Percentiles rank a stretch among this genome's conserved stretches.
phyloP scores from a whole-genome alignment of 495 filamentous ascomycete genomes.

The Podospora fimiseda region DNA sequence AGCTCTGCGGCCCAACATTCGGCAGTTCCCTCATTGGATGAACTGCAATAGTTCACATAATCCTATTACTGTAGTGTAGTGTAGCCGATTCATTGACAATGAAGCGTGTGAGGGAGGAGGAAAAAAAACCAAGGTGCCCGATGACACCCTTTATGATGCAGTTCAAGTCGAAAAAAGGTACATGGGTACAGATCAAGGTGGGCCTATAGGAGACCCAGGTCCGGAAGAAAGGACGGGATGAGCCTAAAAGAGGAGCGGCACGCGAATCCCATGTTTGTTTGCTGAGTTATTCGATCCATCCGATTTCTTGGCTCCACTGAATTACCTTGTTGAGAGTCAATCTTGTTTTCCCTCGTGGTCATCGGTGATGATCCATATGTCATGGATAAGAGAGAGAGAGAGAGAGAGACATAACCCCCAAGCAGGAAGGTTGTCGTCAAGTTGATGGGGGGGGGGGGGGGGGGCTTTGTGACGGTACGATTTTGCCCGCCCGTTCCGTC shows the following conservation, averaged over 20 bases:
- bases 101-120: not conserved
- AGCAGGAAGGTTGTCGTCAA: no score
- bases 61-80: not conserved
- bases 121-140: not conserved
- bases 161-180: slow-evolving; percentile 14
- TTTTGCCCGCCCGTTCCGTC: not conserved
- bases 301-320: slow-evolving; percentile 14
- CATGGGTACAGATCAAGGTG: slow-evolving; percentile 11
- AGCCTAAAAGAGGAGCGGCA: slow-evolving; percentile 25
- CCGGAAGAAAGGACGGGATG: slow-evolving; percentile 28
- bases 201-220: slow-evolving; percentile 11
- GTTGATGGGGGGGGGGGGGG: no score
- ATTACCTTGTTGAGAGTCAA: slow-evolving; percentile 1
- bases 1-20: no score
- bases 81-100: not conserved
- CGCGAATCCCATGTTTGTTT: slow-evolving; percentile 18
- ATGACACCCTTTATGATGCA: slow-evolving; percentile 6
- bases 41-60: not conserved
- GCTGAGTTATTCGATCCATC: slow-evolving; percentile 16
- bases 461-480: slow-evolving; percentile 2
- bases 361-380: no score
- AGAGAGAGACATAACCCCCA: no score
- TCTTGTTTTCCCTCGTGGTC: slow-evolving; percentile 1
- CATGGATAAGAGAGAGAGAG: no score
- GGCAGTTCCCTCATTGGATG: not conserved